Evolutionary conservation across 306 rosid species (phyloP), one percentile per base, ranked within the genome.

Genomic region (Morella rubra): DNA sequence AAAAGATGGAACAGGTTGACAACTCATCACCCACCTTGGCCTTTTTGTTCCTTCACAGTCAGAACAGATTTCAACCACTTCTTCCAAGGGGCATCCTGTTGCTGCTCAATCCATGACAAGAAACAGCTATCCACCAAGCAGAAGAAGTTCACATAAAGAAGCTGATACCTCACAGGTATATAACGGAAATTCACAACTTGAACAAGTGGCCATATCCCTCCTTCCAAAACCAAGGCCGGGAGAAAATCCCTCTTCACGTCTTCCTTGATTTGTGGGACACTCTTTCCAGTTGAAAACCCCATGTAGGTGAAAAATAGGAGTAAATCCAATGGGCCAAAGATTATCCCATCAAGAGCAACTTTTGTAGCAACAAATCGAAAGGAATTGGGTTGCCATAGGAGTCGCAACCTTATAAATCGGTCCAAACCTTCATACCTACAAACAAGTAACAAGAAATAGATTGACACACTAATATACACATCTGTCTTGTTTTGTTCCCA

Each of bases 61-160:
- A 82, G 72, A 79, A 84, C 70, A 27, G 97, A 87, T 9, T 84
- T 84, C 81, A 93, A 54, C 97, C 97, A 90, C 71, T 91, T 84
- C 90, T 93, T 93, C 98, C 97, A 93, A 49, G 92, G 86, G 50
- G 98, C 98, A 71, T 91, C 96, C 69, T 90, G 82, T 83, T 93
- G 98, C 81, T 93, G 98, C 84, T 93, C 98, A 54, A 93, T 60
- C 98, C 98, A 93, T 69, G 98, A 93, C 87, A 93, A 88, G 84
- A 93, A 91, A 46, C 93, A 89, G 69, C 98, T 93, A 83, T 93
- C 98, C 87, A 93, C 73, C 74, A 91, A 78, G 93, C 97, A 90
- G 89, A 93, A 93, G 73, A 90, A 66, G 79, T 91, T 93, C 60
- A 90, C 96, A 79, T 93, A 91, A 37, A 93, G 98, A 61, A 93